Percentiles rank a stretch among this genome's conserved stretches.
phyloP scores from a whole-genome alignment of 2,329 filamentous ascomycete genomes.

The Stachybotrys chartarum region DNA sequence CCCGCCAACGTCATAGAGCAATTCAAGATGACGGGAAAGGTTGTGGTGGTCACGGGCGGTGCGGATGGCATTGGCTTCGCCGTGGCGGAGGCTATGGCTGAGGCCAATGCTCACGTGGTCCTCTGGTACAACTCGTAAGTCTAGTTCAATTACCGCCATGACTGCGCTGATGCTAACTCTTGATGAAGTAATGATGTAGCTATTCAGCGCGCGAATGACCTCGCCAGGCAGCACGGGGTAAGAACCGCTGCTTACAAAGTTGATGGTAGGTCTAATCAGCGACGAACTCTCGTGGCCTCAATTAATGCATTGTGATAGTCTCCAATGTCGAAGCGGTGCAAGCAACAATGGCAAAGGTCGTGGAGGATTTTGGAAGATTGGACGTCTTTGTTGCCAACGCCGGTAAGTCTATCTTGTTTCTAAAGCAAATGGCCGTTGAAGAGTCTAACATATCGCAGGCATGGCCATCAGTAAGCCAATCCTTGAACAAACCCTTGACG shows the following conservation, averaged over 20 bases:
- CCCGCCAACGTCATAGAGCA: slow-evolving; percentile 35
- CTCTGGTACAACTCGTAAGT: slow-evolving; percentile 23
- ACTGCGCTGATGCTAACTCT: not conserved
- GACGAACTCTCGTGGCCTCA: not conserved
- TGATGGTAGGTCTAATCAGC: slow-evolving; percentile 19
- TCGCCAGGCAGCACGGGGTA: slow-evolving; percentile 25
- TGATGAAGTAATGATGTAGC: slow-evolving; percentile 21
- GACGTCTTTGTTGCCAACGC: slow-evolving; percentile 36
- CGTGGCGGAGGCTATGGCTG: slow-evolving; percentile 36
- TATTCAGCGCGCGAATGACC: slow-evolving; percentile 22
- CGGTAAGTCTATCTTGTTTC: slow-evolving; percentile 23
- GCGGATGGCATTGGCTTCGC: slow-evolving; percentile 37
- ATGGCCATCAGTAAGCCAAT: slow-evolving; percentile 44
- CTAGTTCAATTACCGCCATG: not conserved
- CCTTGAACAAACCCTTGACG: slow-evolving; percentile 42
- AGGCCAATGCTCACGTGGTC: slow-evolving; percentile 33
- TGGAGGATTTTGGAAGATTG: slow-evolving; percentile 31
- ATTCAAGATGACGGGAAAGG: slow-evolving; percentile 31
- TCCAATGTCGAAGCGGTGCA: slow-evolving; percentile 28
- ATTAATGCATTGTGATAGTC: slow-evolving; percentile 18
- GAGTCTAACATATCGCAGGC: too few relatives aligned
- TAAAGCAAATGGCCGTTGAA: not conserved
- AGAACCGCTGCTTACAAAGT: slow-evolving; percentile 35
- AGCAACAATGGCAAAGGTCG: slow-evolving; percentile 23
- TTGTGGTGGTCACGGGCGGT: slow-evolving; percentile 36